Evolutionary conservation across 192 early-diverging fungal genomes (phyloP).

Genomic region (Spinellus fusiger): DNA sequence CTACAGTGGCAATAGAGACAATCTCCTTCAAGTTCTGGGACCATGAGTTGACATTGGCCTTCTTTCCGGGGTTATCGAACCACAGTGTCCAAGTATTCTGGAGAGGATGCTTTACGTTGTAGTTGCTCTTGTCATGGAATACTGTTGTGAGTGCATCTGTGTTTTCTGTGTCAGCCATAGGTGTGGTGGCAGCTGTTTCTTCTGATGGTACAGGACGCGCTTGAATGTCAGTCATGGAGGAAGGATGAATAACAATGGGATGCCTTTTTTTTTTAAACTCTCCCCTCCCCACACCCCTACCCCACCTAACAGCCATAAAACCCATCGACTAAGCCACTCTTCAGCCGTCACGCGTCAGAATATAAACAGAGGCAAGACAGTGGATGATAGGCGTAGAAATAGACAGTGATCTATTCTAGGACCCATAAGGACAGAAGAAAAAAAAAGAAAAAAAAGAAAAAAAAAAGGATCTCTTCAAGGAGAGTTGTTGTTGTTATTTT

Average conservation of each 20-base stretch:
- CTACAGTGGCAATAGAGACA: slow-evolving; percentile 86
- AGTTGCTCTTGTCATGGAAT: slow-evolving; percentile 59
- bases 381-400: no score
- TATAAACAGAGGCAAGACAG: no score
- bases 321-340: background rate
- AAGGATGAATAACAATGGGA: background rate
- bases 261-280: no score
- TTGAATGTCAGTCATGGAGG: background rate
- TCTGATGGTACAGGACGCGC: background rate
- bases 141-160: slow-evolving; percentile 37
- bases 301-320: background rate
- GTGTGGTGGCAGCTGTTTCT: background rate
- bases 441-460: no score
- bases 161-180: background rate
- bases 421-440: no score
- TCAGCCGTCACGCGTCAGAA: background rate
- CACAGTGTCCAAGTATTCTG: slow-evolving; percentile 91
- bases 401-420: no score
- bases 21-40: slow-evolving; percentile 82
- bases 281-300: background rate
- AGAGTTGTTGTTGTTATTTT: no score
- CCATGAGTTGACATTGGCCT: slow-evolving; percentile 75
- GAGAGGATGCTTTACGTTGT: slow-evolving; percentile 86
- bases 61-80: slow-evolving; percentile 86
- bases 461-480: no score